Base-by-base conservation (phyloP, 352 stramenopile species). In the Phytophthora multivora region DNA sequence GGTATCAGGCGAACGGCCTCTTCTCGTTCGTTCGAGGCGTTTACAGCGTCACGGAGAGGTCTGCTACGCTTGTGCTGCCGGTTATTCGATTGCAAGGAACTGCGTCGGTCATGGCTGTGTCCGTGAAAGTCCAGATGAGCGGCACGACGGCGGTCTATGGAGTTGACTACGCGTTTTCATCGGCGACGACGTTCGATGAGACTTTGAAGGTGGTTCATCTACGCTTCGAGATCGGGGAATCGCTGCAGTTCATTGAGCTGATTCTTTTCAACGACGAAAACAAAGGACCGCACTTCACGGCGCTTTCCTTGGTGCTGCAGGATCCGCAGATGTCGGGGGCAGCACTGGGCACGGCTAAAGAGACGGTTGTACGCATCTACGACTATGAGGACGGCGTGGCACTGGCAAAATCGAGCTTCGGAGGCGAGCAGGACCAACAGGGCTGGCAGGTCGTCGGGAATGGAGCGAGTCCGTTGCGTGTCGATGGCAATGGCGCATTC, bases 11-110 rank as follows among this genome's bases (percentile, higher is more conserved):
- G 21, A 86, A 75, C 11, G 83, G 83, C 0, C 49, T 92, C 10
- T 90, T 92, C 13, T 82, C 78, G 2, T 90, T 92, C 21, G 71
- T 72, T 0, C 68, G 61, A 23, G 72, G 67, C 28, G 51, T 79
- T 26, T 85, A 86, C 42, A 90, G 77, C 28, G 57, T 89, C 31
- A 88, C 83, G 0, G 83, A 92, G 26, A 85, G 77, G 42, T 78
- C 73, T 0, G 51, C 50, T 0, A 73, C 42, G 3, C 31, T 90
- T 0, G 39, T 73, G 3, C 73, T 92, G 12, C 77, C 74, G 0
- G 60, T 92, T 1, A 42, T 87, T 38, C 71, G 83, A 6, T 63
- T 80, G 0, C 83, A 92, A 67, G 83, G 83, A 8, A 64, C 66
- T 0, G 66, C 68, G 2, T 73, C 43, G 0, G 57, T 74, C 7